Conservation (phyloP, 2,329 filamentous ascomycete species). For the Colletotrichum sp. region DNA sequence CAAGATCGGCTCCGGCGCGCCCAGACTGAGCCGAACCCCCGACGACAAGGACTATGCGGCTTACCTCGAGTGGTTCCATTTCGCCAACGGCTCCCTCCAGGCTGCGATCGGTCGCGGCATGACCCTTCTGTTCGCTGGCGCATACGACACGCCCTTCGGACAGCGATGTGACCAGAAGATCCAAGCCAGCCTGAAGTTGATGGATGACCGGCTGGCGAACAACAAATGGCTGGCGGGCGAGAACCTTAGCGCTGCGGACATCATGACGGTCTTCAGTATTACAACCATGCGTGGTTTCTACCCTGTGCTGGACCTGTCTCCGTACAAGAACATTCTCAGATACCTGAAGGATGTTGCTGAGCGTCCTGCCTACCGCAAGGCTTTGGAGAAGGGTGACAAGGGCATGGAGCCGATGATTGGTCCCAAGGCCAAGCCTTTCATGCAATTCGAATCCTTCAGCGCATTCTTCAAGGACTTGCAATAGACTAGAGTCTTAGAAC, state of each 20-base stretch:
- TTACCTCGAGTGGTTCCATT: constrained; percentile 72
- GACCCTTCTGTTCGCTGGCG: constrained; percentile 25
- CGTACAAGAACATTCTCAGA: constrained; percentile 46
- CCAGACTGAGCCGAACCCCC: constrained; percentile 47
- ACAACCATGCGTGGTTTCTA: constrained; percentile 65
- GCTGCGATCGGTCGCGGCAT: constrained; percentile 42
- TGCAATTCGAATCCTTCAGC: background rate
- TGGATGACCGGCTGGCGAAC: constrained; percentile 53
- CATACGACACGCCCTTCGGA: constrained; percentile 25
- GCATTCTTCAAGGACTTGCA: background rate
- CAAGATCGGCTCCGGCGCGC: constrained; percentile 31
- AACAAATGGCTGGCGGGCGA: constrained; percentile 64
- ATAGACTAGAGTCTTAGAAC: background rate
- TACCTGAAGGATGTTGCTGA: constrained; percentile 50
- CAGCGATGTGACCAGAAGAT: background rate
- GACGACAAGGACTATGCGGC: constrained; percentile 56
- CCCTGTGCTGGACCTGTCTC: constrained; percentile 41
- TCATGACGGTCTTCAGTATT: constrained; percentile 66
- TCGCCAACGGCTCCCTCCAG: constrained; percentile 51
- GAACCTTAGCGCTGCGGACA: constrained; percentile 68
- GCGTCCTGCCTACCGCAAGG: constrained; percentile 50
- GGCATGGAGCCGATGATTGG: constrained; percentile 37
- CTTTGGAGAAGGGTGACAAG: constrained; percentile 55
- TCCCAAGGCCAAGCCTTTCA: constrained; percentile 4
- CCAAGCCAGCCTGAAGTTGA: constrained; percentile 26